Percentiles rank a stretch among this genome's conserved stretches.
phyloP scores from a whole-genome alignment of 331 rosid genomes.

The Rosa hybrid region DNA sequence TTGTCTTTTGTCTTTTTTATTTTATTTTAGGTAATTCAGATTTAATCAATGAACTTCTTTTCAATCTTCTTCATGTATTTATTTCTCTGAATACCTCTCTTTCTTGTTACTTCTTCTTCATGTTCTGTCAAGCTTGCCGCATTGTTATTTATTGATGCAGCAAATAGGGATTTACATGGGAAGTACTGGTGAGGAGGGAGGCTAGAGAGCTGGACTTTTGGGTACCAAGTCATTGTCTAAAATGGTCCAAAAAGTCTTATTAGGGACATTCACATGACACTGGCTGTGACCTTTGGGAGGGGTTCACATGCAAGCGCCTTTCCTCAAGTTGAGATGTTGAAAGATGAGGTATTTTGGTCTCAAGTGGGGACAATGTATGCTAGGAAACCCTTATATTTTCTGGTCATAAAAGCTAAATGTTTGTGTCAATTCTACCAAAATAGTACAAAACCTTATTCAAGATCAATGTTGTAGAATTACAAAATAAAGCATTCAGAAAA shows the following conservation, averaged over 20 bases:
- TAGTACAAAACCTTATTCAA: neutral
- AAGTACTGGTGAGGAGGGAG: neutral
- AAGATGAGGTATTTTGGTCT: neutral
- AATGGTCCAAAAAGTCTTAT: constrained; percentile 10
- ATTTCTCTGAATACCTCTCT: neutral
- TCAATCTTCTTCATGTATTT: neutral
- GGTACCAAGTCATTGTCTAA: constrained; percentile 18
- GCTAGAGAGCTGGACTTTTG: neutral
- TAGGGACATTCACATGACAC: constrained; percentile 29
- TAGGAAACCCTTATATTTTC: neutral
- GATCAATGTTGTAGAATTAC: neutral
- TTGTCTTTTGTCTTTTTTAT: neutral
- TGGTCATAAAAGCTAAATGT: neutral
- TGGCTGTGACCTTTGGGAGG: constrained; percentile 6
- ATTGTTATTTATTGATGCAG: neutral
- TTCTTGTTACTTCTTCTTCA: neutral
- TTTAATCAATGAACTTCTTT: neutral
- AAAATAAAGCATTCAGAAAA: neutral
- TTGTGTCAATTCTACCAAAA: neutral
- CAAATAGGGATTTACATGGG: neutral
- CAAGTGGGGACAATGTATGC: neutral
- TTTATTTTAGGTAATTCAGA: neutral
- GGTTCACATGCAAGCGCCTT: constrained; percentile 26
- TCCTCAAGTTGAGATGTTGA: neutral
- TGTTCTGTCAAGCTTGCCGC: neutral